Percentiles rank a stretch among this genome's conserved stretches.
These are phyloP conservation scores for Penicillium canescens DNA, from an alignment of 495 filamentous ascomycete species.

Conservation along the genomic window DNA sequence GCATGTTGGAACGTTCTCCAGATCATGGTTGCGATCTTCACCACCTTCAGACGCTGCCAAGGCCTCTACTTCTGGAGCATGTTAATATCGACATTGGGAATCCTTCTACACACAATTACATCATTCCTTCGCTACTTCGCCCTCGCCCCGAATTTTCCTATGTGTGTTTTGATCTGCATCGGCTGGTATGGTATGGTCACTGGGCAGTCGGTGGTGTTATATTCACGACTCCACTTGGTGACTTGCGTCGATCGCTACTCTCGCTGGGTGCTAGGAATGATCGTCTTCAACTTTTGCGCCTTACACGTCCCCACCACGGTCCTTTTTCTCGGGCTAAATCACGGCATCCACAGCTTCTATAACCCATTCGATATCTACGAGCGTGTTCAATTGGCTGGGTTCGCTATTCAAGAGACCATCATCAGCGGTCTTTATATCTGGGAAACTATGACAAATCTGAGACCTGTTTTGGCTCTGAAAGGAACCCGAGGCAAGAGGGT, in stretches of 20 bases:
- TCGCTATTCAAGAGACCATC: slow-evolving; percentile 47
- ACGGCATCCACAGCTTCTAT: slow-evolving; percentile 17
- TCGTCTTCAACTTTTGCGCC: slow-evolving; percentile 28
- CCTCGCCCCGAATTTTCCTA: slow-evolving; percentile 22
- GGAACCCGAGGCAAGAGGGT: slow-evolving; percentile 30
- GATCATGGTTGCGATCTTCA: slow-evolving; percentile 38
- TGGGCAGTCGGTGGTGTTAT: slow-evolving; percentile 37
- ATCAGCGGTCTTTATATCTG: slow-evolving; percentile 51
- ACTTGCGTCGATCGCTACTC: slow-evolving; percentile 15
- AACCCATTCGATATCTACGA: slow-evolving; percentile 42
- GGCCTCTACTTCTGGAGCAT: slow-evolving; percentile 51
- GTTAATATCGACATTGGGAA: slow-evolving; percentile 26
- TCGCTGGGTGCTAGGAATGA: slow-evolving; percentile 31
- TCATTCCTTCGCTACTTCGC: slow-evolving; percentile 33
- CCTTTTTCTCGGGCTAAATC: slow-evolving; percentile 29
- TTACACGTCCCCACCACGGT: slow-evolving; percentile 34
- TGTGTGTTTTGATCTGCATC: slow-evolving; percentile 27
- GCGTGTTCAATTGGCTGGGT: slow-evolving; percentile 38
- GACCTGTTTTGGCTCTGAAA: slow-evolving; percentile 29
- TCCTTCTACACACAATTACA: slow-evolving; percentile 24
- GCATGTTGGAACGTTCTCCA: slow-evolving; percentile 40
- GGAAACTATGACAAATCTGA: slow-evolving; percentile 36
- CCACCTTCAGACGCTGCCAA: slow-evolving; percentile 35
- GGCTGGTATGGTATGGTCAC: slow-evolving; percentile 38
- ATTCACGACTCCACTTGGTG: slow-evolving; percentile 44